Base-by-base conservation (phyloP, 352 stramenopile genomes). In the Phytophthora litchii region DNA sequence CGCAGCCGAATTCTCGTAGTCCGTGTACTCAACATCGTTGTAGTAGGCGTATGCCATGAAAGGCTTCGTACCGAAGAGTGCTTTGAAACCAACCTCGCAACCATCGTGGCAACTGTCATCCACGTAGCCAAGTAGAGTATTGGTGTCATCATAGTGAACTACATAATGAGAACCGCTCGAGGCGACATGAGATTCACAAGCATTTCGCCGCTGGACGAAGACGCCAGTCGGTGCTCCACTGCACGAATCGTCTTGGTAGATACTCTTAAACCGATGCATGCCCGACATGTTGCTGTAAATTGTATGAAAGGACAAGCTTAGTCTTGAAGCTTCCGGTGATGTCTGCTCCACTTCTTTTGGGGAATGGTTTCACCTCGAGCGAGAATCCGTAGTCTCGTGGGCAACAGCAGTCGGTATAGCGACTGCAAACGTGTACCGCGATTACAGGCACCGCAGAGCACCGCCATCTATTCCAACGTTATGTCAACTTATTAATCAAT, bases 21-120 rank as follows among this genome's bases (percentile, higher is more conserved):
- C 20, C 16, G 51, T 34, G 23, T 35, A 56, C 17, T 35, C 20
- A 16, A 11, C 11, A 35, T 19, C 40, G 13, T 37, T 36, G 23
- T 31, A 59, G 51, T 51, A 59, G 29, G 50, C 38, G 38, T 42
- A 25, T 13, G 38, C 51, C 37, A 58, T 58, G 19, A 34, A 58
- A 19, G 51, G 11, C 13, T 43, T 23, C 6, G 2, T 10, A 14
- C 14, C 29, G 29, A 50, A 50, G 29, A 51, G 51, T n/a, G 13
- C 17, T 13, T 29, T 31, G 38, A 59, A 45, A 9, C 51, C 51
- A 6, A 21, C 38, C 11, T 12, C 51, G 17, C 29, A 38, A 9
- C 51, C 51, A 17, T 59, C 38, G n/a, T 51, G 40, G 21, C 51
- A 51, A 13, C 31, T 59, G 8, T 59, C 50, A 1, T 59, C 37